Base-by-base conservation (phyloP, 768 basidiomycete species). In the Boletellus ananas region DNA sequence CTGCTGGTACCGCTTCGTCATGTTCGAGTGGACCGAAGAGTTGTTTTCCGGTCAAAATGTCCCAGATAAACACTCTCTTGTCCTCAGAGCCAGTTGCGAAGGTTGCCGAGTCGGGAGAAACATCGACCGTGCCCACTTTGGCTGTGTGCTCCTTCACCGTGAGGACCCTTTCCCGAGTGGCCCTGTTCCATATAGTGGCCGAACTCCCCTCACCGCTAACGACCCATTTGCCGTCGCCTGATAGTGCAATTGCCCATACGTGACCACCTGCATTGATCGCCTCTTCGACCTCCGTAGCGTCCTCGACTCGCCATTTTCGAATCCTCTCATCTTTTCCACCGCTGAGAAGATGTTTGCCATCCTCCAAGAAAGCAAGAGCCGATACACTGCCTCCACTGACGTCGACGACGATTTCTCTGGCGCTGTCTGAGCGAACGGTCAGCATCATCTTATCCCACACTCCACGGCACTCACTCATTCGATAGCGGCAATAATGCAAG, bases 11-110 rank as follows among this genome's bases (percentile, higher is more conserved):
- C 4, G 34, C 29, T 10, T 23, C 35, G 6, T 45, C 31, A 17
- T 56, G 51, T 17, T 49, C 6, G 11, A 56, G 47, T 2, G 55
- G 55, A n/a, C 55, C 55, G 14, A 43, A 25, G 5, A 56, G 35
- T 11, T 36, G 43, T 13, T n/a, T 10, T 9, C 50, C 51, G 3
- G 47, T 53, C 2, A 17, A 21, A 7, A 53, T 20, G 17, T 49
- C 39, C 51, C 47, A 56, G 23, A 56, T 40, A 41, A 23, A 49
- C 18, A 25, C 38, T 13, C 1, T 35, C 29, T 39, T 46, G 31
- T 54, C 42, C 9, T 17, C 17, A 0, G 43, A 37, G 3, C 48
- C 48, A 2, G 47, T 47, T 10, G 38, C 45, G 3, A 54, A 44
- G 25, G 27, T 46, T 4, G n/a, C 41, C 27, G 52, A 54, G 31